phyloP scores from a whole-genome alignment of 163 green algal species.

The Scenedesmus sp. region DNA sequence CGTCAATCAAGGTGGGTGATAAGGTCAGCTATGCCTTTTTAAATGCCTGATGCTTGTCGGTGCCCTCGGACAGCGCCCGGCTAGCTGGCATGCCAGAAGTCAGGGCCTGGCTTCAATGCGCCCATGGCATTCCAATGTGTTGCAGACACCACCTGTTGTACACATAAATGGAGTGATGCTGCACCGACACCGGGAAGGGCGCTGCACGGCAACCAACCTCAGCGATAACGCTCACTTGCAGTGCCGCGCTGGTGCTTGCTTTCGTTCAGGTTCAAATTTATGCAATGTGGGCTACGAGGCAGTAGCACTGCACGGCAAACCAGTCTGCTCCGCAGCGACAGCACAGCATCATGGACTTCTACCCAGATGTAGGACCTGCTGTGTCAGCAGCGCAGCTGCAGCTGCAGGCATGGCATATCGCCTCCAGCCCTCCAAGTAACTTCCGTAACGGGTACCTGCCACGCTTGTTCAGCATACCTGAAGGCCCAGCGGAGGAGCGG shows the following conservation, averaged over 20 bases:
- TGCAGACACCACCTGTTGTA: not conserved
- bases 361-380: not conserved
- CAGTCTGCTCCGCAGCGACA: not conserved
- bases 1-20: not conserved
- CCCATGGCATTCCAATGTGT: not conserved
- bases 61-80: not conserved
- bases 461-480: conserved; percentile 38
- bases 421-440: not conserved
- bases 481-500: conserved; percentile 4
- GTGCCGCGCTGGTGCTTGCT: not conserved
- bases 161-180: not conserved
- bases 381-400: conserved; percentile 18
- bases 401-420: not conserved
- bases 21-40: not conserved
- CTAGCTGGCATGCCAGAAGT: not conserved
- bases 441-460: not conserved
- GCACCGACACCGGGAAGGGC: not conserved
- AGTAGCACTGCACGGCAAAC: not conserved
- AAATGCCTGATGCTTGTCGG: not conserved
- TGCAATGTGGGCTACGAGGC: not conserved
- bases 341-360: conserved; percentile 30
- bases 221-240: not conserved
- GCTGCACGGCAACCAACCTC: not conserved
- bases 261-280: not conserved
- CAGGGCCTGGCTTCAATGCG: not conserved